A percentile compares a stretch with the other conserved stretches of the same genome.
Evolutionary conservation across 768 basidiomycete species (phyloP).

Genomic region (Hypholoma fasciculare): DNA sequence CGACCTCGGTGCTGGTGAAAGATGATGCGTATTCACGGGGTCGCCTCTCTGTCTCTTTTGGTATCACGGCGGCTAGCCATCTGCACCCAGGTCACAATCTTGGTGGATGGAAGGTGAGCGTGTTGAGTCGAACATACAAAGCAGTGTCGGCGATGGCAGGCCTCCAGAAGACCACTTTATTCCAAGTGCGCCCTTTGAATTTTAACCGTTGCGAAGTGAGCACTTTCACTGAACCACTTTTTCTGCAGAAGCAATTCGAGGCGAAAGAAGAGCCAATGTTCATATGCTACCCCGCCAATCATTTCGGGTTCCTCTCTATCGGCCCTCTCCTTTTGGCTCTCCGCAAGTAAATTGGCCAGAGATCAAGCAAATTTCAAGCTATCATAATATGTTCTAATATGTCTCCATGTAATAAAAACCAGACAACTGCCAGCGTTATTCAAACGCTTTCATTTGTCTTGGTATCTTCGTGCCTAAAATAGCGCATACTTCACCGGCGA

Average conservation of each 20-base stretch:
- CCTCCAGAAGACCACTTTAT: conserved; percentile 41
- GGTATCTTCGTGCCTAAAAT: too few species aligned
- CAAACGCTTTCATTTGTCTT: too few species aligned
- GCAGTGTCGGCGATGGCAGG: conserved; percentile 39
- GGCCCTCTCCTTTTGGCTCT: too few species aligned
- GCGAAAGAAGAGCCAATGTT: conserved; percentile 43
- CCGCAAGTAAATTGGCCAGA: too few species aligned
- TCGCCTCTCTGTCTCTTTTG: conserved; percentile 43
- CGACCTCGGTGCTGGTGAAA: neutral
- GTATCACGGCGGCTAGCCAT: conserved; percentile 43
- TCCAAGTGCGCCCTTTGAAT: conserved; percentile 33
- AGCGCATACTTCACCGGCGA: too few species aligned
- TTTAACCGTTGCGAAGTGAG: neutral
- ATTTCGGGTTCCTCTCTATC: conserved; percentile 33
- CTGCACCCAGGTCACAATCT: conserved; percentile 43
- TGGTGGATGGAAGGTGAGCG: conserved; percentile 45
- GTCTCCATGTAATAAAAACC: too few species aligned
- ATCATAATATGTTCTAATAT: too few species aligned
- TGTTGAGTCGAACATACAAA: conserved; percentile 42
- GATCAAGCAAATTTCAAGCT: too few species aligned
- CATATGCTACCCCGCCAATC: conserved; percentile 50
- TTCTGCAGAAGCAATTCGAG: conserved; percentile 45
- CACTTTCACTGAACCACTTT: neutral
- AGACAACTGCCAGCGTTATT: too few species aligned
- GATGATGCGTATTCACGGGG: conserved; percentile 10